Evolutionary conservation across 1,284 basidiomycete species (phyloP).

Genomic region (Naganishia cerealis): DNA sequence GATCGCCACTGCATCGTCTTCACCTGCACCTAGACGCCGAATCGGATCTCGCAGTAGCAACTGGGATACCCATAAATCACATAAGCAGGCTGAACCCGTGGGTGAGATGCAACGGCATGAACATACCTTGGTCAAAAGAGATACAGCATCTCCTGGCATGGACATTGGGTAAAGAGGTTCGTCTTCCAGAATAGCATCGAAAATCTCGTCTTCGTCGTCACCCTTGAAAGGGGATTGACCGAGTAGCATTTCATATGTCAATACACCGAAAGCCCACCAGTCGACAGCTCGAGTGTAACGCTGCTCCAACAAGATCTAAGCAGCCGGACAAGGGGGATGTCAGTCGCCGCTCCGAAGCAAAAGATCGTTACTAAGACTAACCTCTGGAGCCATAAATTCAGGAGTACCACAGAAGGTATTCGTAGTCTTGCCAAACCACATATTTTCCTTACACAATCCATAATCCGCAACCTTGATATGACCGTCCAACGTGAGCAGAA

Average conservation of each 20-base stretch:
- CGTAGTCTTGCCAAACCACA: conserved; percentile 97
- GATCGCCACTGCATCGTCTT: conserved; percentile 93
- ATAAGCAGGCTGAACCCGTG: conserved; percentile 61
- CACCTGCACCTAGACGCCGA: conserved; percentile 89
- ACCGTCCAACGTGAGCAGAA: conserved; percentile 91
- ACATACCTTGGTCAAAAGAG: conserved; percentile 83
- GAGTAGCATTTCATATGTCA: conserved; percentile 98
- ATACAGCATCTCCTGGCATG: conserved; percentile 98
- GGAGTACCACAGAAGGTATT: conserved; percentile 99
- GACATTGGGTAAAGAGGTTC: conserved; percentile 98
- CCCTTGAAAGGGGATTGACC: conserved; percentile 99
- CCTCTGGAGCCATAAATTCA: conserved; percentile 99
- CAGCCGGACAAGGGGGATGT: neutral
- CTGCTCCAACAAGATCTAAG: conserved; percentile 91
- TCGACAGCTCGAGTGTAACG: conserved; percentile 97
- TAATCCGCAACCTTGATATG: conserved; percentile 99
- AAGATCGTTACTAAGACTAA: conserved; percentile 49
- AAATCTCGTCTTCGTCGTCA: conserved; percentile 99
- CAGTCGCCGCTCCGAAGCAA: conserved; percentile 9
- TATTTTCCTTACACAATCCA: conserved; percentile 97
- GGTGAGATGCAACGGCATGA: neutral
- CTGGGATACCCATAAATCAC: conserved; percentile 66
- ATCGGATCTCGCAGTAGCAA: conserved; percentile 69
- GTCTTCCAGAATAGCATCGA: conserved; percentile 97
- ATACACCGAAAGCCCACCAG: conserved; percentile 99